Base-by-base conservation (phyloP, 306 rosid genomes). In the Quercus engelmannii region DNA sequence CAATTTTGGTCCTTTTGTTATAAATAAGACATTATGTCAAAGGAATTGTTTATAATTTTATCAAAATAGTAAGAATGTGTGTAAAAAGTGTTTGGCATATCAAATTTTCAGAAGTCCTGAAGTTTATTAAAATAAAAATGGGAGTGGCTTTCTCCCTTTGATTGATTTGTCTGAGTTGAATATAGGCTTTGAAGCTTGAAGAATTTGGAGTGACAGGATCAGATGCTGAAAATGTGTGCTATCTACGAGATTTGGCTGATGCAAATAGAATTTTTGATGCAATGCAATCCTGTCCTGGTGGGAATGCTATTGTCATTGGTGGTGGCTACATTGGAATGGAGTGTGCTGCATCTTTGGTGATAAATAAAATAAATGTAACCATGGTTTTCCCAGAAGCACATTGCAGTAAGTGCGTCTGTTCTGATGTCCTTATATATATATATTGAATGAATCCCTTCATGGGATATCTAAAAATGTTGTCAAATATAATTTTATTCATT, bases 261-360 rank as follows among this genome's bases (percentile, higher is more conserved):
- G 99, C 99, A 82, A 87, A 90, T 85, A 88, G 88, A 84, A 79
- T 93, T 58, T 92, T 89, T 23, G 69, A 81, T 77, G 90, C 81
- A 35, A 85, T 95, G 84, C 88, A 86, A 77, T 89, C 92, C 80
- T 89, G 68, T 82, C 78, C 93, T 35, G 92, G 93, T 23, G 98
- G 98, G 69, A 88, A 90, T 76, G 98, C 99, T n/a, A 85, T 95
- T 76, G 96, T 95, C 82, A 93, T 95, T 76, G 99, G 99, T 69
- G 98, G 99, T 74, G 99, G 98, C 81, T 95, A 95, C 85, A 84
- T 93, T 62, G 99, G 99, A 76, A 95, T 95, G 99, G 99, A 95
- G 85, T 95, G 98, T 76, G 98, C 97, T 41, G 99, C 97, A 57
- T 95, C 97, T 68, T 84, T 95, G 85, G 94, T 95, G 88, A 95